Evolutionary conservation across 768 basidiomycete genomes (phyloP), one percentile per base, ranked within the genome.

Genomic region (Russula sp.): DNA sequence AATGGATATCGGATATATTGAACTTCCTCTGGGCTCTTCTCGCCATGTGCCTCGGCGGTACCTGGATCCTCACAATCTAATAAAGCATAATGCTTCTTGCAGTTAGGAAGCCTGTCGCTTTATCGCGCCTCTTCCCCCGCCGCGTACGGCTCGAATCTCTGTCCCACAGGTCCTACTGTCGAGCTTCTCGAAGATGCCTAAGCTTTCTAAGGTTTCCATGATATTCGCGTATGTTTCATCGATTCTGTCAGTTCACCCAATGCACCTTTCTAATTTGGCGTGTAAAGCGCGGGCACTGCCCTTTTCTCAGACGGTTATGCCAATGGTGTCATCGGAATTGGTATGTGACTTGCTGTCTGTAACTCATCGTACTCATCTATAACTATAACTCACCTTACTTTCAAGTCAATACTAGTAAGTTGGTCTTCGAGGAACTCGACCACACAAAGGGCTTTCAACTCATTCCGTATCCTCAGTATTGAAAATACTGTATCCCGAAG

Each of bases 271-370:
- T 58, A 57, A 53, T 24, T 26, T 50, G 24, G 49, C 50, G 32
- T 58, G 26, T 22, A 10, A 67, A 91, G 90, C 18, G 92, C 91
- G 73, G 91, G 91, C 71, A 94, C 92, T 3, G 91, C 92, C 49
- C 78, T 93, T 51, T 92, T 94, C 76, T 92, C 90, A 30, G 91
- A 94, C 73, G 91, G 90, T 88, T 93, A 92, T 72, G 87, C 90
- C 26, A 92, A 92, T 73, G 84, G 83, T 72, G 79, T 90, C 69
- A 91, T 93, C 69, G 89, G 90, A 64, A 80, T 73, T 73, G 89
- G 89, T 90, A 73, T 40, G 87, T 81, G n/a, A 0, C 57, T n/a
- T 11, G 20, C n/a, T 34, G 32, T 42, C 55, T 26, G 28, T 20
- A 28, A 5, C n/a, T n/a, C n/a, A n/a, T n/a, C n/a, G n/a, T n/a